Base-by-base conservation (phyloP, 257 asterid species). In the Solanum sitiens region DNA sequence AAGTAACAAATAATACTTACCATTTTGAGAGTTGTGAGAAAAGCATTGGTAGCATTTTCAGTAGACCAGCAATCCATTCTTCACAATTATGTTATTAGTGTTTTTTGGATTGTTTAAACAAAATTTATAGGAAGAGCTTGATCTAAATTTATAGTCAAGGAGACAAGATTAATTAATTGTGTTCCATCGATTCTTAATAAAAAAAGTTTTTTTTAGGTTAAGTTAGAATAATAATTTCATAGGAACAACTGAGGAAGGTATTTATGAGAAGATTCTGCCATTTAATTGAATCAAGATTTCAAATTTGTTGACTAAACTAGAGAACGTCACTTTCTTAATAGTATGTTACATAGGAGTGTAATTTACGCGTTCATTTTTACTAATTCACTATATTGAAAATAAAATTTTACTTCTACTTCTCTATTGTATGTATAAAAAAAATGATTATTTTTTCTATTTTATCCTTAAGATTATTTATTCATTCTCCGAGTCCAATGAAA, bases 61-160 rank as follows among this genome's bases (percentile, higher is more conserved):
- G 97, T 94, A 87, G 98, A 95, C 98, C 98, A 95, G 94, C 90
- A 73, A 87, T 93, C 94, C 97, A 94, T 95, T 39, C 88, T 83
- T 56, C 45, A 80, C 18, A 7, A 47, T 47, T 80, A 63, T 47
- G 25, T 8, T 80, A 6, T 79, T 16, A 44, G 15, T 25, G 8
- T 79, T 27, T 9, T 79, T 80, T 47, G 68, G 20, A 47, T 11
- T 30, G 44, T 30, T 80, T 47, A 80, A 80, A 50, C 85, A 20
- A 63, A 63, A 50, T 47, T 47, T 47, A 80, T 47, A 80, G 85
- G 68, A 80, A 80, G 40, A 15, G 27, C 20, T 79, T 79, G 84
- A 79, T 77, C 32, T 37, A 21, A 14, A 20, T 74, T 74, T 37
- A 45, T 74, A 74, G 15, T 79, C 53, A 27, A 47, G 23, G 63